These are phyloP conservation scores for Brasilioporus rufonigricans DNA, from an alignment of 768 basidiomycete genomes.

Conservation along the genomic window DNA sequence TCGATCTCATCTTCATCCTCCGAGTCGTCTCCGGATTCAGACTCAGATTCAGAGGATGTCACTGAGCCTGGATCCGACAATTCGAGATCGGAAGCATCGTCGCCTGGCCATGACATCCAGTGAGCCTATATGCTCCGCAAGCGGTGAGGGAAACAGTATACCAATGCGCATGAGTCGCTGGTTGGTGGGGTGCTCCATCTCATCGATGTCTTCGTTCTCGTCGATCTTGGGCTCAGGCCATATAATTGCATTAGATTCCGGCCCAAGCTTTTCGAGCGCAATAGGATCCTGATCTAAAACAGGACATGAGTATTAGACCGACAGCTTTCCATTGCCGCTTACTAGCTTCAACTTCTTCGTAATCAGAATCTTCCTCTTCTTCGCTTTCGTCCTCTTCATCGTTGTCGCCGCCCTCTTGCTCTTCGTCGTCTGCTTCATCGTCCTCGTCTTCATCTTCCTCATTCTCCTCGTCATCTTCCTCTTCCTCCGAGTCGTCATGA, in stretches of 20 bases:
- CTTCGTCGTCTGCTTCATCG: constrained; percentile 37
- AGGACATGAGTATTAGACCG: not conserved
- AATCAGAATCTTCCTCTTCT: constrained; percentile 47
- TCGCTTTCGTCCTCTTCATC: constrained; percentile 32
- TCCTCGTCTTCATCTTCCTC: constrained; percentile 32
- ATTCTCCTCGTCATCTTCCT: constrained; percentile 15
- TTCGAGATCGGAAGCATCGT: constrained; percentile 60
- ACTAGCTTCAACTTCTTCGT: constrained; percentile 70
- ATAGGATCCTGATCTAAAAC: constrained; percentile 47
- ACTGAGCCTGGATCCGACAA: constrained; percentile 58
- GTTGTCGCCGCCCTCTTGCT: constrained; percentile 13
- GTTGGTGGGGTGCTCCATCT: constrained; percentile 63
- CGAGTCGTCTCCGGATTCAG: constrained; percentile 37
- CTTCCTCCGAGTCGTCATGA: constrained; percentile 30
- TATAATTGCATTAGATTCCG: constrained; percentile 70
- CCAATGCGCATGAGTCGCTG: constrained; percentile 76
- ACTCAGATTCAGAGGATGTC: constrained; percentile 50
- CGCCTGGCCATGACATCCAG: constrained; percentile 38
- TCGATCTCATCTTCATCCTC: constrained; percentile 41
- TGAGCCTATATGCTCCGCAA: not conserved
- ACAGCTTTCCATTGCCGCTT: constrained; percentile 22
- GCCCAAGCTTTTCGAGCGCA: constrained; percentile 52
- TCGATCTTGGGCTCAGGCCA: constrained; percentile 70
- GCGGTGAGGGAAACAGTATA: constrained; percentile 23
- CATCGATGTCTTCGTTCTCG: constrained; percentile 62